A percentile compares a stretch with the other conserved stretches of the same genome.
Evolutionary conservation across 495 filamentous ascomycete species (phyloP).

Genomic region (Amorphotheca resinae): DNA sequence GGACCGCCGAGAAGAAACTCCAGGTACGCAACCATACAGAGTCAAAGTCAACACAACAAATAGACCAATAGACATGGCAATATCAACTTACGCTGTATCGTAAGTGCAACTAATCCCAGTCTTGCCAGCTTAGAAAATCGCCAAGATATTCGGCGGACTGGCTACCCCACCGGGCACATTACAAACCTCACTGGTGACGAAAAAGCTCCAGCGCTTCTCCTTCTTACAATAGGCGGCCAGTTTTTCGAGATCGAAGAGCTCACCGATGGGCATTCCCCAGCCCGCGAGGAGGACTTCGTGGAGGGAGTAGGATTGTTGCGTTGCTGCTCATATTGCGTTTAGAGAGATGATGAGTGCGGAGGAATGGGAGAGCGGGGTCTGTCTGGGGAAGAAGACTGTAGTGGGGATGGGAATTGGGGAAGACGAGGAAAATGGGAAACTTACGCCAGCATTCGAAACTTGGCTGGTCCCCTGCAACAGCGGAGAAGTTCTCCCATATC

Average conservation of each 20-base stretch:
- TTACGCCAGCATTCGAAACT: slow-evolving; percentile 34
- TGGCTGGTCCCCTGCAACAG: slow-evolving; percentile 41
- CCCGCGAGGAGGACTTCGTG: slow-evolving; percentile 35
- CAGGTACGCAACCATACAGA: too few species aligned
- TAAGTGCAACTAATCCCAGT: too few species aligned
- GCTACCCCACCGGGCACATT: slow-evolving; percentile 37
- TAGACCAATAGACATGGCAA: too few species aligned
- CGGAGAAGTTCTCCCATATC: slow-evolving; percentile 35
- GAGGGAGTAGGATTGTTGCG: slow-evolving; percentile 15
- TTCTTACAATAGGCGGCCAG: slow-evolving; percentile 30
- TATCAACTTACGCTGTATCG: too few species aligned
- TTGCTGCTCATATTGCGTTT: slow-evolving; percentile 1
- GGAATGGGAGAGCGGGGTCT: background rate
- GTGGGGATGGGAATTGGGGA: background rate
- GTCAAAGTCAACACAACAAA: too few species aligned
- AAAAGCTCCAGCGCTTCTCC: slow-evolving; percentile 32
- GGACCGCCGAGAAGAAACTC: too few species aligned
- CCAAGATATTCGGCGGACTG: slow-evolving; percentile 33
- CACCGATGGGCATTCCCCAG: slow-evolving; percentile 38
- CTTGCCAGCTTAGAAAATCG: slow-evolving; percentile 30
- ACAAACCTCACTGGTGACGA: slow-evolving; percentile 33
- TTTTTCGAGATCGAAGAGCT: slow-evolving; percentile 35
- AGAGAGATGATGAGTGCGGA: background rate
- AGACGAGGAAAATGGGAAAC: background rate
- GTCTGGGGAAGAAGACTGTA: background rate